A percentile compares a stretch with the other conserved stretches of the same genome.
These are phyloP conservation scores for Fraxinus pennsylvanica DNA, from an alignment of 257 asterid genomes.

Conservation along the genomic window DNA sequence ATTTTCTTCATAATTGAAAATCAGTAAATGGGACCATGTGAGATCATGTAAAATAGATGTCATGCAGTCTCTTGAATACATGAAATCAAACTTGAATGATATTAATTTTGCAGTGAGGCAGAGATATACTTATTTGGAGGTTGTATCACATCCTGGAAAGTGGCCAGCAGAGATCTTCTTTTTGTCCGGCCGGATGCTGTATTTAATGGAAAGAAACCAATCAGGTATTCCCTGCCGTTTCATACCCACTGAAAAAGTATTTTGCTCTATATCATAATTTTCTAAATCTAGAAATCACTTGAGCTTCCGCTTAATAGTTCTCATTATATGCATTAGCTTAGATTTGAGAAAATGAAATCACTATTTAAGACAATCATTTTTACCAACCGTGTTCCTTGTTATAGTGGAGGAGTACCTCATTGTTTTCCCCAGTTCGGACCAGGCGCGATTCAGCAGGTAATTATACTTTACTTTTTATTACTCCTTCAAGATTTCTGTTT, in stretches of 20 bases:
- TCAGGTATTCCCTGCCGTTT: slow-evolving; percentile 57
- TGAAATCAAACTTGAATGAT: slow-evolving; percentile 12
- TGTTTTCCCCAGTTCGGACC: slow-evolving; percentile 99
- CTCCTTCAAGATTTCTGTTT: neutral
- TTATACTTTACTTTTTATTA: neutral
- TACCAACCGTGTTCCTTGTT: slow-evolving; percentile 28
- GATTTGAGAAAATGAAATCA: slow-evolving; percentile 18
- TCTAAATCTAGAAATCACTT: neutral
- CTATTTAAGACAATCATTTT: slow-evolving; percentile 11
- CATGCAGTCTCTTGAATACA: neutral
- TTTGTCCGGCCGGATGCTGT: slow-evolving; percentile 99
- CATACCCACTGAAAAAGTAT: neutral
- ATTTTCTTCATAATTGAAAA: neutral
- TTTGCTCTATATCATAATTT: neutral
- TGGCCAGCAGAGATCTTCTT: slow-evolving; percentile 78
- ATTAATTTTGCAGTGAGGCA: slow-evolving; percentile 68
- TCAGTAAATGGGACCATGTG: slow-evolving; percentile 5
- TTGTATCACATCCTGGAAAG: slow-evolving; percentile 97
- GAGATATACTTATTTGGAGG: slow-evolving; percentile 94
- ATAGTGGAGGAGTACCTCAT: slow-evolving; percentile 97
- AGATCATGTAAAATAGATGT: slow-evolving; percentile 13
- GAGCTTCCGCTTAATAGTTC: neutral
- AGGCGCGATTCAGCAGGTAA: slow-evolving; percentile 92
- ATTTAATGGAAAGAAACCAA: slow-evolving; percentile 90
- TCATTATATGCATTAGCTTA: neutral